Percentiles rank a stretch among this genome's conserved stretches.
phyloP scores from a whole-genome alignment of 495 filamentous ascomycete genomes.

The Penicillium longicatenatum region DNA sequence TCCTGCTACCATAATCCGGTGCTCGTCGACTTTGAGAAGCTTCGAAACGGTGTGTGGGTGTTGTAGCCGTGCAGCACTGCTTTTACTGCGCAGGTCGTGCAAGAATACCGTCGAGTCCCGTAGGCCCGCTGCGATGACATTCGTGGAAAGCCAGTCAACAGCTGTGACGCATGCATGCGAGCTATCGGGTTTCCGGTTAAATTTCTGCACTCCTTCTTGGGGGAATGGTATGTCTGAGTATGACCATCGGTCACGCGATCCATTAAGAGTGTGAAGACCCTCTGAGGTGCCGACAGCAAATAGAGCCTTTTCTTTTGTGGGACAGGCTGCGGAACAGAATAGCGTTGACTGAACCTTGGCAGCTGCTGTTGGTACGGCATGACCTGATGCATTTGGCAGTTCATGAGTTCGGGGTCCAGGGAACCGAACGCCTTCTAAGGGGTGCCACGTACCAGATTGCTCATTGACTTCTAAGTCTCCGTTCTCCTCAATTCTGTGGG shows the following conservation, averaged over 20 bases:
- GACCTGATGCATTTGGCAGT: too few relatives aligned
- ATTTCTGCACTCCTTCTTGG: constrained; percentile 7
- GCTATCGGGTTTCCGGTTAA: constrained; percentile 26
- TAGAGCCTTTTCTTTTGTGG: constrained; percentile 25
- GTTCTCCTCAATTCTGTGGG: constrained; percentile 18
- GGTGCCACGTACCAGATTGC: background rate
- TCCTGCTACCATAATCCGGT: constrained; percentile 40
- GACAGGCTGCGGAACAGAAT: constrained; percentile 43
- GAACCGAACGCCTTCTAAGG: background rate
- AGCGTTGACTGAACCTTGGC: constrained; percentile 20
- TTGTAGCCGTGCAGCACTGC: constrained; percentile 34
- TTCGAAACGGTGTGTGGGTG: constrained; percentile 39
- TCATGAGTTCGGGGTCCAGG: too few relatives aligned
- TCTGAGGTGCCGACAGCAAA: constrained; percentile 49
- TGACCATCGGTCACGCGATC: constrained; percentile 31
- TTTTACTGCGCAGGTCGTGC: constrained; percentile 39
- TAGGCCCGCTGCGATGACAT: constrained; percentile 41
- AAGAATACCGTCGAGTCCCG: constrained; percentile 40
- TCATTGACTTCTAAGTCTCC: too few relatives aligned
- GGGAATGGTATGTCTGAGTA: constrained; percentile 37
- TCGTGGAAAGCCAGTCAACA: constrained; percentile 43
- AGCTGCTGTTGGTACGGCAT: too few relatives aligned
- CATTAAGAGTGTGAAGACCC: constrained; percentile 41
- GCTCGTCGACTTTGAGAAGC: constrained; percentile 39
- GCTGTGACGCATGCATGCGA: constrained; percentile 36